phyloP scores from a whole-genome alignment of 139 green algal genomes.

The Chlorella sp. region DNA sequence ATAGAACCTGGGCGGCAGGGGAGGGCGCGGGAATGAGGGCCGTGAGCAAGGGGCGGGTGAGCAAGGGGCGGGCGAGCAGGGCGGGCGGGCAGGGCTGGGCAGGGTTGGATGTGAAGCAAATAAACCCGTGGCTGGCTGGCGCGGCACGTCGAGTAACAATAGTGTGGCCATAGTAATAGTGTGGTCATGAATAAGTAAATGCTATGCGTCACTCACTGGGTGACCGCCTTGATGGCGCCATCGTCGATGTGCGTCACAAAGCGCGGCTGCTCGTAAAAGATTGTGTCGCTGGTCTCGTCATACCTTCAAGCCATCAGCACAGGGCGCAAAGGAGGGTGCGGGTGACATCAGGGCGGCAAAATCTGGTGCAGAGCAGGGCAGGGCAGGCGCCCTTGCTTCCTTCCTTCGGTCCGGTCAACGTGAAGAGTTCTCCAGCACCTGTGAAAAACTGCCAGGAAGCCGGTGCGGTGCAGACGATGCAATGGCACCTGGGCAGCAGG shows the following conservation, averaged over 20 bases:
- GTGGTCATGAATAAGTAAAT: no score
- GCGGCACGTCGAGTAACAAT: no score
- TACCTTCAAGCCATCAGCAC: background rate
- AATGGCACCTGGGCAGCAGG: no score
- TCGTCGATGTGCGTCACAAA: slow-evolving; percentile 98
- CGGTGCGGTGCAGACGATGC: no score
- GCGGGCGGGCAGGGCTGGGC: no score
- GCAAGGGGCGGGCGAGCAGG: background rate
- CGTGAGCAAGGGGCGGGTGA: background rate
- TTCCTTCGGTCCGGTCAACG: no score
- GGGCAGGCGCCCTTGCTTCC: no score
- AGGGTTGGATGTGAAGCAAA: no score
- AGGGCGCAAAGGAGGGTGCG: background rate
- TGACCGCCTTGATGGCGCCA: slow-evolving; percentile 85
- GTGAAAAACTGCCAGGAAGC: no score
- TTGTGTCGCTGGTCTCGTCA: slow-evolving; percentile 38
- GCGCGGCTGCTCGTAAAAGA: slow-evolving; percentile 86
- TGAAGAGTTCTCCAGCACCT: no score
- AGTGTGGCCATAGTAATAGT: no score
- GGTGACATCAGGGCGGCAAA: background rate
- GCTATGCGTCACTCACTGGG: slow-evolving; percentile 59
- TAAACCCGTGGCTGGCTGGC: background rate
- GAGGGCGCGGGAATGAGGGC: background rate
- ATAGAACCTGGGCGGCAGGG: slow-evolving; percentile 69
- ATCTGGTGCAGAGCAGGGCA: no score